Evolutionary conservation across 768 basidiomycete genomes (phyloP), one percentile per base, ranked within the genome.

Genomic region (Suillus sp.): DNA sequence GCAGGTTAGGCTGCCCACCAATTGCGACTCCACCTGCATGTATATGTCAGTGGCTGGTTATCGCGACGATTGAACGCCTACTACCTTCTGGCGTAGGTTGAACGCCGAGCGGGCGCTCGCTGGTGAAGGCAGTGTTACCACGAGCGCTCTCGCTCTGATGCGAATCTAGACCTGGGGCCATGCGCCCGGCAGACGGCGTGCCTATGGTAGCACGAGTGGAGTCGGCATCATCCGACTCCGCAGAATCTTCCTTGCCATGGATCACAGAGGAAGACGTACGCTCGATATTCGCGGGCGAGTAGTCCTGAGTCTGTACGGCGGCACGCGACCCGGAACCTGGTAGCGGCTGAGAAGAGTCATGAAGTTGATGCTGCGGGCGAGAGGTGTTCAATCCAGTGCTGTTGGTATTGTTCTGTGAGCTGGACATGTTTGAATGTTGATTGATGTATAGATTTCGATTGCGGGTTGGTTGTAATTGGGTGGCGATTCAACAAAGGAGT

Each of bases 331-430:
- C 73, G 1, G 79, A 71, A 20, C 79, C 79, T 9, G 85, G 84
- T 38, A 86, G 80, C 32, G 79, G 79, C 48, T 86, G 84, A 32
- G 77, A 75, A n/a, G 77, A 69, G 38, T 75, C 68, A 73, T 88
- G 86, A 50, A 81, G 66, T 60, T 78, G 83, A 70, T 84, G 79
- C 56, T 68, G 62, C 2, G 80, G 80, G 25, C 69, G 70, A 27
- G 59, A 14, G 22, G 47, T 30, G 59, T 64, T 43, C 25, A 47
- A 51, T 58, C 42, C 53, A 42, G 37, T 2, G 63, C 56, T 66
- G 62, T 66, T 35, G 30, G n/a, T 42, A 50, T 51, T 34, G 32
- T 63, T 73, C 68, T 66, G 67, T 48, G 27, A 47, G 22, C 45
- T 25, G 11, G 45, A 50, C 35, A 35, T 43, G 5, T 1, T 34